These are phyloP conservation scores for Fraxinus velutina DNA, from an alignment of 305 asterid genomes.

Conservation along the genomic window DNA sequence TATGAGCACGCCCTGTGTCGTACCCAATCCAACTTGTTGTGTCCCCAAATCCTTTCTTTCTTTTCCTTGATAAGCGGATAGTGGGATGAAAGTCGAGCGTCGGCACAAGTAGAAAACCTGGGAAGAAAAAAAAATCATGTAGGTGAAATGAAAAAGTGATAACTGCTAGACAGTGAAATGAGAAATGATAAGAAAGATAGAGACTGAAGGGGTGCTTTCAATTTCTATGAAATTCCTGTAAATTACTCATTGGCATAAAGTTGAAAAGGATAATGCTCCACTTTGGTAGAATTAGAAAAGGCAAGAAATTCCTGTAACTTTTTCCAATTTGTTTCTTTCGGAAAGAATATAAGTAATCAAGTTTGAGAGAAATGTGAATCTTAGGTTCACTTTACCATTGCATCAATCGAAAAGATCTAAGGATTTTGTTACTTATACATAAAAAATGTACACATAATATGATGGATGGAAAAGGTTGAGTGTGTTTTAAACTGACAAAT, in stretches of 20 bases:
- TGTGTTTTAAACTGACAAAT: no score
- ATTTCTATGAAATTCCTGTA: conserved; percentile 31
- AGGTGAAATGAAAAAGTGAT: neutral
- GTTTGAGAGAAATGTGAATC: neutral
- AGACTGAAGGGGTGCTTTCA: conserved; percentile 26
- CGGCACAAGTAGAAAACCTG: neutral
- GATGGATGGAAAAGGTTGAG: no score
- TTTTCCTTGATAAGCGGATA: neutral
- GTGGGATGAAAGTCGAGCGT: neutral
- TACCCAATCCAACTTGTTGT: neutral
- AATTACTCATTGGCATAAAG: conserved; percentile 38
- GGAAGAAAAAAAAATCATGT: neutral
- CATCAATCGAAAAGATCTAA: neutral
- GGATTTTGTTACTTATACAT: no score
- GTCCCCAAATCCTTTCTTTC: neutral
- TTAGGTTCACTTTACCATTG: neutral
- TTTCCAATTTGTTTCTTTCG: neutral
- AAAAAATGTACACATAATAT: no score
- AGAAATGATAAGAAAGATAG: conserved; percentile 15
- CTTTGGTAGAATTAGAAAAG: conserved; percentile 21
- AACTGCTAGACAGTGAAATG: conserved; percentile 4
- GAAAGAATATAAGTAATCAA: neutral
- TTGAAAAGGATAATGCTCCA: conserved; percentile 33
- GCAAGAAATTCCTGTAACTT: conserved; percentile 21
- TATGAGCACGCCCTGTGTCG: neutral